Conservation (phyloP, 306 rosid species). For the Abrus pulchellus region DNA sequence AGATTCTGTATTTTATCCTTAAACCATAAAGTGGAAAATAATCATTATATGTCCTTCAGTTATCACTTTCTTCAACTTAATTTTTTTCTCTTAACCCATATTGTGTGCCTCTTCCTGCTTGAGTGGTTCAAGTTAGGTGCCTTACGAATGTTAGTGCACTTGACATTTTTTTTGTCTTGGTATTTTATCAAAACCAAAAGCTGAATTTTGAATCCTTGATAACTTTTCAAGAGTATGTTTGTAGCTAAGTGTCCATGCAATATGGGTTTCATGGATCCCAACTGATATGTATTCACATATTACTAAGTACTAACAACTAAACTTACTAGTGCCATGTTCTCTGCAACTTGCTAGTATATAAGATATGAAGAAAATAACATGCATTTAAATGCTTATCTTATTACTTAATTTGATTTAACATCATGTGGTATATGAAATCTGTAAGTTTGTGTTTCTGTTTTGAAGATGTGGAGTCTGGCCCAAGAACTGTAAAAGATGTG, state of each 20-base stretch:
- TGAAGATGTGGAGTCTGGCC: conserved; percentile 85
- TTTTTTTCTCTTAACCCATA: background rate
- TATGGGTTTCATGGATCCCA: background rate
- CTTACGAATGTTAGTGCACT: background rate
- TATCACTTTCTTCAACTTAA: conserved; percentile 5
- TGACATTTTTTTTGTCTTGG: background rate
- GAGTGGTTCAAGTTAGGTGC: background rate
- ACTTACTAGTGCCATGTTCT: background rate
- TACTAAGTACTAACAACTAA: background rate
- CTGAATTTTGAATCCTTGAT: background rate
- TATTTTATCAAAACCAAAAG: background rate
- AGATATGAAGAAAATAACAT: conserved; percentile 4
- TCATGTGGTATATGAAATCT: conserved; percentile 1
- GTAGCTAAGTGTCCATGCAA: conserved; percentile 1
- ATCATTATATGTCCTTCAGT: background rate
- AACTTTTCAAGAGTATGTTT: conserved; percentile 1
- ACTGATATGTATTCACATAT: conserved; percentile 2
- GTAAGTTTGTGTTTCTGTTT: conserved; percentile 29
- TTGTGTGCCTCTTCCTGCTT: background rate
- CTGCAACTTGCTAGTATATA: background rate
- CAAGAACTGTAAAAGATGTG: conserved; percentile 89
- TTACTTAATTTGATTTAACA: background rate
- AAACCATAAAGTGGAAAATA: background rate
- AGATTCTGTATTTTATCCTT: conserved; percentile 12
- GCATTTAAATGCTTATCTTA: background rate